These are phyloP conservation scores for Colletotrichum sp. DNA, from an alignment of 2,329 filamentous ascomycete species.

Conservation along the genomic window DNA sequence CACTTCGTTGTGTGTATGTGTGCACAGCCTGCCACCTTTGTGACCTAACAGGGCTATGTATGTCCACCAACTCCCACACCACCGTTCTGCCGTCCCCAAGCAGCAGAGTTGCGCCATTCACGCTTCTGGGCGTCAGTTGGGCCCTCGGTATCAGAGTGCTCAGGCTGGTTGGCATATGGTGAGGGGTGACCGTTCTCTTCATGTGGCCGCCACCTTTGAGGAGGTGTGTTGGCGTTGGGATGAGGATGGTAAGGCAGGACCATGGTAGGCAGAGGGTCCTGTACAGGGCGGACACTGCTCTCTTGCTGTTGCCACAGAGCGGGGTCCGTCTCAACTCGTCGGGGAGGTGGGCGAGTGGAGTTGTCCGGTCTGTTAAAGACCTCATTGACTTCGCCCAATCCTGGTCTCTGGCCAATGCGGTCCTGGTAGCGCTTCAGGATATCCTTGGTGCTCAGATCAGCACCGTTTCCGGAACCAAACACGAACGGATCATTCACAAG, in stretches of 20 bases:
- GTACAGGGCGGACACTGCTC: constrained; percentile 80
- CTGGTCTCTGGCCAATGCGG: constrained; percentile 65
- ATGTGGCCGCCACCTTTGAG: constrained; percentile 52
- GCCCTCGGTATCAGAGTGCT: constrained; percentile 46
- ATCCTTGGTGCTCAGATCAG: constrained; percentile 95
- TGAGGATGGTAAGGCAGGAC: constrained; percentile 34
- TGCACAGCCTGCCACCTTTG: background rate
- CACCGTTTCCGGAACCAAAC: constrained; percentile 75
- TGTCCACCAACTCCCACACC: constrained; percentile 55
- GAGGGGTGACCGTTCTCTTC: constrained; percentile 47
- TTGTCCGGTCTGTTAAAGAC: constrained; percentile 64
- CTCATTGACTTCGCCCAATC: constrained; percentile 61
- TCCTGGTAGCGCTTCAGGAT: constrained; percentile 94
- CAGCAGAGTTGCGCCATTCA: constrained; percentile 64
- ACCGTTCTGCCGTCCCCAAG: constrained; percentile 55
- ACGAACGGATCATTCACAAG: constrained; percentile 84
- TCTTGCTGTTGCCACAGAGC: constrained; percentile 84
- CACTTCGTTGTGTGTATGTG: background rate
- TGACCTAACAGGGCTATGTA: constrained; percentile 31
- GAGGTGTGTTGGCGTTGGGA: constrained; percentile 53
- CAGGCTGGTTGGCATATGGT: constrained; percentile 49
- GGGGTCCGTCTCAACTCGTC: constrained; percentile 85
- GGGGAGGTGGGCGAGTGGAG: constrained; percentile 57
- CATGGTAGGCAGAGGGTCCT: constrained; percentile 52
- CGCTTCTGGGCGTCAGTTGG: constrained; percentile 50